These are phyloP conservation scores for Glonium stellatum DNA, from an alignment of 495 filamentous ascomycete species.

Conservation along the genomic window DNA sequence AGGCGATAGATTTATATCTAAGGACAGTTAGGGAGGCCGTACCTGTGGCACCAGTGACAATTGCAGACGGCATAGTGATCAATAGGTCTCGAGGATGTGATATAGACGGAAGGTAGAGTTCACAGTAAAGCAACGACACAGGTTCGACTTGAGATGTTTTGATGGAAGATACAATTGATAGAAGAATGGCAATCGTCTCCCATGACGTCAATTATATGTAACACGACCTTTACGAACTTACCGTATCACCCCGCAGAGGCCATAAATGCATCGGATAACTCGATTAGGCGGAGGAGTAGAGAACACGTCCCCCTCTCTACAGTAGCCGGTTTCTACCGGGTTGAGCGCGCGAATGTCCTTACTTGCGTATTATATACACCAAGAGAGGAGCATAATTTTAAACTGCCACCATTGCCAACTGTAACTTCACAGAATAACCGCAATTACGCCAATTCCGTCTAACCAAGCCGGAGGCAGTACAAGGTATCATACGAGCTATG, in stretches of 20 bases:
- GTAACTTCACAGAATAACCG: too few species aligned
- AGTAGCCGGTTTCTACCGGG: too few species aligned
- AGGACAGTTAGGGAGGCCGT: background rate
- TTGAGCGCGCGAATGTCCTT: too few species aligned
- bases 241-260: background rate
- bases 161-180: background rate
- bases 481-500: too few species aligned
- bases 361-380: too few species aligned
- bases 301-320: background rate
- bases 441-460: too few species aligned
- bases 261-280: background rate
- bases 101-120: background rate
- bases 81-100: background rate
- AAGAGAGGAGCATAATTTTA: too few species aligned
- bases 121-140: background rate
- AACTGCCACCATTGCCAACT: too few species aligned
- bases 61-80: conserved; percentile 25
- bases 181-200: background rate
- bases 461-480: too few species aligned
- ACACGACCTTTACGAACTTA: background rate
- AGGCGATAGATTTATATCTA: background rate
- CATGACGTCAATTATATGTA: background rate
- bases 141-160: background rate
- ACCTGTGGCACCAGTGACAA: conserved; percentile 31
- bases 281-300: background rate